phyloP scores from a whole-genome alignment of 2,329 filamentous ascomycete genomes.

The Grosmannia penicillata region DNA sequence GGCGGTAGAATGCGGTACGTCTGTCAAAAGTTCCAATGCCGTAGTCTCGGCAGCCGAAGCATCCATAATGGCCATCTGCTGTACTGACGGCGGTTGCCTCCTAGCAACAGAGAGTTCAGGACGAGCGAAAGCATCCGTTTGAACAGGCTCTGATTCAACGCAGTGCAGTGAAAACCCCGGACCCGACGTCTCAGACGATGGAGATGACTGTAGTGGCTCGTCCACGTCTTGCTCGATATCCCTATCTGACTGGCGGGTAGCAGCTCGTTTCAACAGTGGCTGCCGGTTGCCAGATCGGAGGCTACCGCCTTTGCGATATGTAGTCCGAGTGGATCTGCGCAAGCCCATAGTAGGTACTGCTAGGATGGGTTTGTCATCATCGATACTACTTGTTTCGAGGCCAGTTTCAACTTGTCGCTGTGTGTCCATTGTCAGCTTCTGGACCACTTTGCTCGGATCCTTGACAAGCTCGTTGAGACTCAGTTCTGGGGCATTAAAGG shows the following conservation, averaged over 20 bases:
- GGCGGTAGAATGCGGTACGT: no score
- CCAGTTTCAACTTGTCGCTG: constrained; percentile 26
- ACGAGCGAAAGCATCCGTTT: constrained; percentile 21
- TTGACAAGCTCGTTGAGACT: constrained; percentile 70
- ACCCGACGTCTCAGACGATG: constrained; percentile 28
- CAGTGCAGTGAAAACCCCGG: constrained; percentile 38
- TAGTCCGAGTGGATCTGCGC: constrained; percentile 80
- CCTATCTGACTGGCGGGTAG: constrained; percentile 44
- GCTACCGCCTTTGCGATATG: constrained; percentile 75
- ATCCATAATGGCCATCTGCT: no score
- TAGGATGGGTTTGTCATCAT: constrained; percentile 74
- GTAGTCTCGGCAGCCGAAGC: no score
- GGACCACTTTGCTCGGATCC: constrained; percentile 58
- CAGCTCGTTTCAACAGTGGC: constrained; percentile 59
- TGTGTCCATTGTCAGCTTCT: constrained; percentile 48
- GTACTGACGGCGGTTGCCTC: constrained; percentile 8
- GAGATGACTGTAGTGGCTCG: constrained; percentile 23
- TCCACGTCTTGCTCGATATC: constrained; percentile 30
- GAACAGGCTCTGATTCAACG: constrained; percentile 55
- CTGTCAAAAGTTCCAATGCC: no score
- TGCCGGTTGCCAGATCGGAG: constrained; percentile 63
- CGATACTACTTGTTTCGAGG: constrained; percentile 23
- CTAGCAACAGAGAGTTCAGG: not conserved
- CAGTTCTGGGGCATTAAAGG: constrained; percentile 34
- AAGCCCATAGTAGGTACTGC: constrained; percentile 64